A percentile compares a stretch with the other conserved stretches of the same genome.
Evolutionary conservation across 192 early-diverging fungal genomes (phyloP).

Genomic region (Paraglomus occultum): DNA sequence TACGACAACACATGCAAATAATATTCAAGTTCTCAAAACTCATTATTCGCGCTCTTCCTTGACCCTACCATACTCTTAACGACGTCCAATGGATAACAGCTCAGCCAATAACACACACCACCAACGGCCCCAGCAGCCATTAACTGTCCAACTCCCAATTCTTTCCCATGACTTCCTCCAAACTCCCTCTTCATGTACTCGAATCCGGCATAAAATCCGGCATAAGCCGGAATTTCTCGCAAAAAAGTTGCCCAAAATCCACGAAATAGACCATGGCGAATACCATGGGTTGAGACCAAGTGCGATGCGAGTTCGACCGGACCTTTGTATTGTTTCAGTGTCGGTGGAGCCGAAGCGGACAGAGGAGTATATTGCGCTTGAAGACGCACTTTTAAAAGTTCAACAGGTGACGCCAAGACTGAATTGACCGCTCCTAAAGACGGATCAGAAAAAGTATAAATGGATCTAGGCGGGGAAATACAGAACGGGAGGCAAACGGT

Average conservation of each 20-base stretch:
- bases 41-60: not conserved
- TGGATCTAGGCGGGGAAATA: not conserved
- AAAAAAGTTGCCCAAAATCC: constrained; percentile 80
- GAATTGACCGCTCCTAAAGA: constrained; percentile 69
- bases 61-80: constrained; percentile 67
- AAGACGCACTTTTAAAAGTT: constrained; percentile 90
- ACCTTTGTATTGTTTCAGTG: constrained; percentile 45
- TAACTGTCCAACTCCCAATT: constrained; percentile 51
- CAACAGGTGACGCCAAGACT: constrained; percentile 87
- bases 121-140: constrained; percentile 81
- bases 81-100: constrained; percentile 84
- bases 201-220: constrained; percentile 85
- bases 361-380: constrained; percentile 79
- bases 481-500: not conserved
- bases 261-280: constrained; percentile 71
- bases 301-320: constrained; percentile 68
- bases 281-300: constrained; percentile 64
- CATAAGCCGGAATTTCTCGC: constrained; percentile 80
- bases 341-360: constrained; percentile 29
- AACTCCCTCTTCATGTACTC: constrained; percentile 74
- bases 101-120: constrained; percentile 79
- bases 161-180: constrained; percentile 49
- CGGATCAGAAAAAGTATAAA: not conserved
- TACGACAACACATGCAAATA: not conserved
- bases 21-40: no score